A percentile compares a stretch with the other conserved stretches of the same genome.
Evolutionary conservation across 2,329 filamentous ascomycete genomes (phyloP).

Genomic region (Zopfia rhizophila): DNA sequence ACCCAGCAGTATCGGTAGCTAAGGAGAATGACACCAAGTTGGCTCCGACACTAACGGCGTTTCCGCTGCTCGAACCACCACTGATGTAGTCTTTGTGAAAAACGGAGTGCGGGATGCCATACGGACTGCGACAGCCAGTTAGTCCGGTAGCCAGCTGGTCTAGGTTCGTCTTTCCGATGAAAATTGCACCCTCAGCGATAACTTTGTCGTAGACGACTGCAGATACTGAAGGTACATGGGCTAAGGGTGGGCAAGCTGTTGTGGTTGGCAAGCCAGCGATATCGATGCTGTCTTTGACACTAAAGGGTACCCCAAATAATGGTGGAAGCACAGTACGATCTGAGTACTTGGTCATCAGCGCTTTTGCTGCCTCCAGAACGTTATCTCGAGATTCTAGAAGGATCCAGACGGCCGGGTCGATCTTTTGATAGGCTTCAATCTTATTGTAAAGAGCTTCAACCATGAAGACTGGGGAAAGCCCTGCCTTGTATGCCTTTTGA

Average conservation of each 20-base stretch:
- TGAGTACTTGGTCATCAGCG: conserved; percentile 54
- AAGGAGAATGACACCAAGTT: conserved; percentile 66
- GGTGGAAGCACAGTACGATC: conserved; percentile 56
- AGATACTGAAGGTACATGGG: conserved; percentile 60
- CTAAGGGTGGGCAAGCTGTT: conserved; percentile 61
- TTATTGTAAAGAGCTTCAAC: conserved; percentile 58
- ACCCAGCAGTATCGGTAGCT: conserved; percentile 67
- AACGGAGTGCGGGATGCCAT: conserved; percentile 65
- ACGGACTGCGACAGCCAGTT: conserved; percentile 68
- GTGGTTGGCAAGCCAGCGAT: conserved; percentile 63
- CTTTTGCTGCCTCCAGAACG: conserved; percentile 53
- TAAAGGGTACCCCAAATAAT: conserved; percentile 67
- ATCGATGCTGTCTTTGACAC: conserved; percentile 67
- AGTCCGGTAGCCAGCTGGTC: conserved; percentile 72
- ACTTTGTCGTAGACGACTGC: conserved; percentile 63
- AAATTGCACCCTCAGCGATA: conserved; percentile 63
- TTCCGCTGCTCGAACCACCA: conserved; percentile 68
- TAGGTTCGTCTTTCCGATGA: conserved; percentile 70
- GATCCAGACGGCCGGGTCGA: conserved; percentile 65
- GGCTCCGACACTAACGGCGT: conserved; percentile 64
- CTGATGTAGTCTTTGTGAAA: conserved; percentile 63
- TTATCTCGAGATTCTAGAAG: conserved; percentile 53
- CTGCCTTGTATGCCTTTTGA: conserved; percentile 56
- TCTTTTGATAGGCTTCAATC: conserved; percentile 60
- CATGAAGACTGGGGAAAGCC: conserved; percentile 57